These are phyloP conservation scores for Volvariella surrecta DNA, from an alignment of 1,284 basidiomycete species.

Conservation along the genomic window DNA sequence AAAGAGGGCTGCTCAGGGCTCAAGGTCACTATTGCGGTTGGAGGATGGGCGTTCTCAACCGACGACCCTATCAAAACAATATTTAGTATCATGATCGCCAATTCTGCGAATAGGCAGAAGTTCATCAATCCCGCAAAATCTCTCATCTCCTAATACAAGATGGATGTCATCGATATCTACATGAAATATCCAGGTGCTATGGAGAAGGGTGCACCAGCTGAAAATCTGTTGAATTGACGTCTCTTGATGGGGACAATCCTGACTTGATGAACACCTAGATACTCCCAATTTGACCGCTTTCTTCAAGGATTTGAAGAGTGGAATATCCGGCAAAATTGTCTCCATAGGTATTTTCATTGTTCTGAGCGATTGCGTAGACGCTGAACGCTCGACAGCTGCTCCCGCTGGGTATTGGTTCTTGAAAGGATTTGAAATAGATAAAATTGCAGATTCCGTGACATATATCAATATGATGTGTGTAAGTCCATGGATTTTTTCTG, in stretches of 20 bases:
- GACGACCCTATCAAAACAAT: constrained; percentile 11
- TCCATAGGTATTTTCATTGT: constrained; percentile 10
- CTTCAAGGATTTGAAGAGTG: constrained; percentile 12
- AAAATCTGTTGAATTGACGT: constrained; percentile 1
- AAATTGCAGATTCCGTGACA: constrained; percentile 12
- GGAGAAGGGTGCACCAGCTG: constrained; percentile 8
- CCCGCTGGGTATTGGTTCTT: constrained; percentile 20
- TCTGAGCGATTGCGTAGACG: not conserved
- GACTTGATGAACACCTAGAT: constrained; percentile 7
- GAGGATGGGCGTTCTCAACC: constrained; percentile 17
- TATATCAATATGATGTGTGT: constrained; percentile 20
- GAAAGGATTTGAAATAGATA: constrained; percentile 19
- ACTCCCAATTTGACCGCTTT: constrained; percentile 16
- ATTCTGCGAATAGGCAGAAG: constrained; percentile 7
- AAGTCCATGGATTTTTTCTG: constrained; percentile 8
- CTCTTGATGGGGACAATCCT: not conserved
- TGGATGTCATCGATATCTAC: constrained; percentile 11
- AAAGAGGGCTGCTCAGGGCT: constrained; percentile 13
- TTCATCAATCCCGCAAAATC: constrained; percentile 7
- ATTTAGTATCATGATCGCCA: constrained; percentile 9
- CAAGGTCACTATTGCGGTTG: constrained; percentile 16
- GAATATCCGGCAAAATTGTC: constrained; percentile 7
- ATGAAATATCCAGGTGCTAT: constrained; percentile 11
- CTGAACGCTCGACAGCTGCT: constrained; percentile 9
- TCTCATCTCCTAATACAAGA: constrained; percentile 7